A percentile compares a stretch with the other conserved stretches of the same genome.
Conservation (phyloP, 2,329 filamentous ascomycete species). For the Fusarium sp. region DNA sequence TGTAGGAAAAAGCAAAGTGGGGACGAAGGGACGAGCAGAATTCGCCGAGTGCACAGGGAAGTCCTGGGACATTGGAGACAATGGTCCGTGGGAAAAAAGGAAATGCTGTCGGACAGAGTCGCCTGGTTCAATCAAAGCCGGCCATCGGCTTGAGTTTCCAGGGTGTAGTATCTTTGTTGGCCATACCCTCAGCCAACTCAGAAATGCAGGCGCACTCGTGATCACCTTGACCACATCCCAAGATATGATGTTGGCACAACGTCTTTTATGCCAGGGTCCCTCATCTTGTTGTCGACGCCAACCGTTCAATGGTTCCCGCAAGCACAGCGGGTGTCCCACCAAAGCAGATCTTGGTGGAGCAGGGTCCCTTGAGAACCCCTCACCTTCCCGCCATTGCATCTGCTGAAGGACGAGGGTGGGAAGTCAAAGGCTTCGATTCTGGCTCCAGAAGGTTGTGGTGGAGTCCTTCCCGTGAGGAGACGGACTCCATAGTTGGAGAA, state of each 20-base stretch:
- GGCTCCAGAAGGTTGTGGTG: constrained; percentile 50
- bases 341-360: constrained; percentile 49
- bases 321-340: constrained; percentile 47
- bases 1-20: constrained; percentile 29
- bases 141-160: constrained; percentile 15
- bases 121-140: constrained; percentile 29
- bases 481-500: constrained; percentile 49
- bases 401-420: constrained; percentile 45
- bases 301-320: constrained; percentile 49
- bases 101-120: constrained; percentile 28
- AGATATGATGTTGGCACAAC: constrained; percentile 8
- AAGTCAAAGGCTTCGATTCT: constrained; percentile 49
- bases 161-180: constrained; percentile 13
- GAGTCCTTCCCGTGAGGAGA: constrained; percentile 50
- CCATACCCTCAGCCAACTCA: constrained; percentile 18
- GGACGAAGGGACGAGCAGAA: constrained; percentile 27
- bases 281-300: constrained; percentile 40
- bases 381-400: constrained; percentile 49
- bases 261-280: constrained; percentile 38
- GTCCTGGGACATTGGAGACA: constrained; percentile 21
- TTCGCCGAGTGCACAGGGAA: constrained; percentile 38
- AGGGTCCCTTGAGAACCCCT: constrained; percentile 47
- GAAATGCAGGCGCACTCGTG: constrained; percentile 37
- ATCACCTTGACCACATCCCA: constrained; percentile 3
- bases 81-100: constrained; percentile 32